Percentiles rank a stretch among this genome's conserved stretches.
These are phyloP conservation scores for Cladosporium sp. DNA, from an alignment of 2,329 filamentous ascomycete species.

Conservation along the genomic window DNA sequence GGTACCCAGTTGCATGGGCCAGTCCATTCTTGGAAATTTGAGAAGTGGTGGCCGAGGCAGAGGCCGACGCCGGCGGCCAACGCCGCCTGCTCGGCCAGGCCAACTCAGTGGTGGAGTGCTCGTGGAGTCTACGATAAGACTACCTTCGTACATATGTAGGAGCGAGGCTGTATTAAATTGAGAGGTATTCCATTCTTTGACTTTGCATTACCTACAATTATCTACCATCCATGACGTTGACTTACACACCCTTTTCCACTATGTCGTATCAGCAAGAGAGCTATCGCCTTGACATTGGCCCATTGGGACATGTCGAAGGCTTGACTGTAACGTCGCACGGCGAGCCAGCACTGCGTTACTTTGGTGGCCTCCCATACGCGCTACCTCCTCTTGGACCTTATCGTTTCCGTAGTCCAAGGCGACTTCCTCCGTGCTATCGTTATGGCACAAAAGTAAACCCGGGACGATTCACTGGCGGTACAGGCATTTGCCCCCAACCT, in stretches of 20 bases:
- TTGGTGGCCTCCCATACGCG: conserved; percentile 58
- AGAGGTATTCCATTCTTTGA: not conserved
- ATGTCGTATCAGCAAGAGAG: conserved; percentile 27
- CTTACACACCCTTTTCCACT: not conserved
- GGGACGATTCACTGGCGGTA: conserved; percentile 44
- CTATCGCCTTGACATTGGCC: conserved; percentile 40
- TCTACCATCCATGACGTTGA: not conserved
- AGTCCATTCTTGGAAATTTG: not conserved
- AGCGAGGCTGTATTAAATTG: not conserved
- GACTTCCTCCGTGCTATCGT: conserved; percentile 49
- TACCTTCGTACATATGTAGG: not conserved
- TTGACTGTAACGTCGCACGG: conserved; percentile 42
- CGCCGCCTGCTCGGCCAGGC: not conserved
- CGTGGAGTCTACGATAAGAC: not conserved
- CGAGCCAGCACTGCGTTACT: conserved; percentile 50
- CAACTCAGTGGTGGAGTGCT: not conserved
- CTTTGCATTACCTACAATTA: not conserved
- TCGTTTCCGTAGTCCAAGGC: conserved; percentile 52
- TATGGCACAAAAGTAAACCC: conserved; percentile 54
- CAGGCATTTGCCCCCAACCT: conserved; percentile 54
- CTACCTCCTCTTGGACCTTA: conserved; percentile 50
- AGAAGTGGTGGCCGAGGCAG: not conserved
- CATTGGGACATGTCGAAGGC: conserved; percentile 53
- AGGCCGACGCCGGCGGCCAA: conserved; percentile 9
- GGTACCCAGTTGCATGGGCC: conserved; percentile 7